phyloP scores from a whole-genome alignment of 2,329 filamentous ascomycete genomes.

The Phymatotrichopsis omnivora region DNA sequence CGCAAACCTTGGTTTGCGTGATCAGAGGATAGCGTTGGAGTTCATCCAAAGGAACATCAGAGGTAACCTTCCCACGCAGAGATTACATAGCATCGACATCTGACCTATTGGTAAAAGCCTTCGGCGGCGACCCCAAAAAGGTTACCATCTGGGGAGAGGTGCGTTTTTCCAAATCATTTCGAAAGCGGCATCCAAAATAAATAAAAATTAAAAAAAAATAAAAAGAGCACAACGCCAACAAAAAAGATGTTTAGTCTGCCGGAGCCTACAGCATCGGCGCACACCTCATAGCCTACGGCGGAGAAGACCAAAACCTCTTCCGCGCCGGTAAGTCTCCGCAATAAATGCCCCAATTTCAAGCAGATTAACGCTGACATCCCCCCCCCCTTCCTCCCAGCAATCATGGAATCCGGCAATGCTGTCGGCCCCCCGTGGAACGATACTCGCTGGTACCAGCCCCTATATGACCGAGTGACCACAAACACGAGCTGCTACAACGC shows the following conservation, averaged over 20 bases:
- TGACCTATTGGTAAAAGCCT: no score
- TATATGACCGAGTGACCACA: conserved; percentile 52
- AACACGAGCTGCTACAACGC: conserved; percentile 45
- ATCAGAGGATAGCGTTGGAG: conserved; percentile 48
- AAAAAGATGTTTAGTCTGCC: conserved; percentile 38
- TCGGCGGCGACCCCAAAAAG: conserved; percentile 50
- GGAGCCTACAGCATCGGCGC: conserved; percentile 43
- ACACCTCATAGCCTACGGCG: conserved; percentile 46
- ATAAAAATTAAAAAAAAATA: no score
- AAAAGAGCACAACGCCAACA: not conserved
- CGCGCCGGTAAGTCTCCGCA: conserved; percentile 45
- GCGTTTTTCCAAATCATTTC: not conserved
- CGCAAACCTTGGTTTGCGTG: conserved; percentile 53
- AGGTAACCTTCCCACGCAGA: no score
- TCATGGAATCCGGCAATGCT: conserved; percentile 50
- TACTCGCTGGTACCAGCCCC: conserved; percentile 43
- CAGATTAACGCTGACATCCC: conserved; percentile 38
- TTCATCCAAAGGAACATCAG: conserved; percentile 55
- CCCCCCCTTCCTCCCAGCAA: conserved; percentile 44
- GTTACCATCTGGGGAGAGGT: conserved; percentile 49
- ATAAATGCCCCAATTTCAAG: not conserved
- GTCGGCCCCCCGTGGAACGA: conserved; percentile 40
- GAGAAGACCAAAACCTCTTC: conserved; percentile 46
- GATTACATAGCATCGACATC: no score
- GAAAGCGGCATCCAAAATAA: no score